Conservation (phyloP, 2,329 filamentous ascomycete species). For the Emmonsia crescens region DNA sequence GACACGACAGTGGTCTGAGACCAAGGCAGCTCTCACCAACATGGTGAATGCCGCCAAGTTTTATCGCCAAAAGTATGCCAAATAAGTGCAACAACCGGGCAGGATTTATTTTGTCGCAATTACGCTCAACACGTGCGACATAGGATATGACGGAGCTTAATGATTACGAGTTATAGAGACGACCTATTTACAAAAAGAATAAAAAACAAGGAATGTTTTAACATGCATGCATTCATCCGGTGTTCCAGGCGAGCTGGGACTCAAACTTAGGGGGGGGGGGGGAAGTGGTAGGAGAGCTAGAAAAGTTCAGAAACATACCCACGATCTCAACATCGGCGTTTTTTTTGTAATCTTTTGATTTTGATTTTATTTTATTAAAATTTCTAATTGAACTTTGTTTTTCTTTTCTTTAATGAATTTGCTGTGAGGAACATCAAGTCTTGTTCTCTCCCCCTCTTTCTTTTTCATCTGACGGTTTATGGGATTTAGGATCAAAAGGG, state of each 20-base stretch:
- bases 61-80: constrained; percentile 82
- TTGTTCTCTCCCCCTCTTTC: neutral
- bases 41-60: constrained; percentile 97
- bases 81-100: constrained; percentile 28
- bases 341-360: constrained; percentile 2
- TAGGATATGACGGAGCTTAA: neutral
- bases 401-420: neutral
- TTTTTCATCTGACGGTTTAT: neutral
- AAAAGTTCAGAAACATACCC: constrained; percentile 26
- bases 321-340: constrained; percentile 45
- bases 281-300: constrained; percentile 5
- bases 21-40: constrained; percentile 89
- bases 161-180: constrained; percentile 6
- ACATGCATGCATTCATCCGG: constrained; percentile 14
- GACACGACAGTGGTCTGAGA: constrained; percentile 98
- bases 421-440: neutral
- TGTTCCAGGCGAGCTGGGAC: constrained; percentile 8
- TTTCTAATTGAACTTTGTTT: constrained; percentile 2
- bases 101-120: constrained; percentile 1
- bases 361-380: neutral
- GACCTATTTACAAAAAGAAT: neutral
- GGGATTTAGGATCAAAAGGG: neutral
- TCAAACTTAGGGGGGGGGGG: constrained; percentile 5
- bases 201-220: constrained; percentile 9
- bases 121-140: constrained; percentile 7